A percentile compares a stretch with the other conserved stretches of the same genome.
phyloP scores from a whole-genome alignment of 306 rosid genomes.

The Cotoneaster glaucophyllus region DNA sequence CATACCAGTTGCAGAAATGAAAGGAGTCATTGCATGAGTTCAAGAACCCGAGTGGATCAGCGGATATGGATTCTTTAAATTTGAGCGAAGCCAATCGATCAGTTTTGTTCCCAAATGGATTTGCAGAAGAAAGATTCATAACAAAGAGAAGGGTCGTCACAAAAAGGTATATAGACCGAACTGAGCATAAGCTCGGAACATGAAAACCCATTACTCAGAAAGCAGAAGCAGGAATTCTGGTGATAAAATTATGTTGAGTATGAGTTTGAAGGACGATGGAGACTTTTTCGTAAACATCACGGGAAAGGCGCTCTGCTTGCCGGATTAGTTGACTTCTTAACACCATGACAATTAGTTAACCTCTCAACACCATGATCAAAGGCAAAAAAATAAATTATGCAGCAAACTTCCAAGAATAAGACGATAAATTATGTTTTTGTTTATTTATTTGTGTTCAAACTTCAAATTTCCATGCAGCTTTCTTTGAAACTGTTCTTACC shows the following conservation, averaged over 20 bases:
- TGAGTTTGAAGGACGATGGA: neutral
- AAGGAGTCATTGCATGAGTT: slow-evolving; percentile 35
- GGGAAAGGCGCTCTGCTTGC: neutral
- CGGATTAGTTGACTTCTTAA: neutral
- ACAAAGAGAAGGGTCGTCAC: too few species aligned
- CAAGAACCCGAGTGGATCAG: slow-evolving; percentile 11
- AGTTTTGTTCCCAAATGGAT: too few species aligned
- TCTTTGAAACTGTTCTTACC: neutral
- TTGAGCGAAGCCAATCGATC: slow-evolving; percentile 16
- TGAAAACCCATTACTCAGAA: neutral
- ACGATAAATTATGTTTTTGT: too few species aligned
- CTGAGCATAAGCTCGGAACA: neutral
- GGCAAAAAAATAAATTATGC: neutral
- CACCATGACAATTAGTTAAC: too few species aligned
- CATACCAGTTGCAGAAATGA: slow-evolving; percentile 37
- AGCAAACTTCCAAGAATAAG: neutral
- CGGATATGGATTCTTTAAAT: slow-evolving; percentile 25
- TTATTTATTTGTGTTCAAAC: neutral
- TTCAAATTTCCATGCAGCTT: neutral
- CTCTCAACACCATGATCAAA: neutral
- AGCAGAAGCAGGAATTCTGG: neutral
- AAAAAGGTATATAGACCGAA: neutral
- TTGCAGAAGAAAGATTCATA: too few species aligned
- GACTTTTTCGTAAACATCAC: neutral
- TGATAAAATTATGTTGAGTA: neutral